These are phyloP conservation scores for Mycena vulgaris DNA, from an alignment of 768 basidiomycete genomes.

Conservation along the genomic window DNA sequence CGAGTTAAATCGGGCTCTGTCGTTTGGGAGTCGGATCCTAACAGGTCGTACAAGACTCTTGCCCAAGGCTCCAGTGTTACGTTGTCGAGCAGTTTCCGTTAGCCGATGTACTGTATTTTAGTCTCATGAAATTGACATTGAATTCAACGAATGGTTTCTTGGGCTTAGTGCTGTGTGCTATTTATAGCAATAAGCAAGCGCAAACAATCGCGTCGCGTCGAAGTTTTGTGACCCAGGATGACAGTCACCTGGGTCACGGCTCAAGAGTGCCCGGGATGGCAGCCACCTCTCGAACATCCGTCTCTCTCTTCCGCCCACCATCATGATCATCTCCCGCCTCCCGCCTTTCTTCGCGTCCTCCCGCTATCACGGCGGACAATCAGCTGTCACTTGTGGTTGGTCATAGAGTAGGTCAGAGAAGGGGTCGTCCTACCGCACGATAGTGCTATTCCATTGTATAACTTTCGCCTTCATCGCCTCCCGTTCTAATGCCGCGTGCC, in stretches of 20 bases:
- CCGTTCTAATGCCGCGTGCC: conserved; percentile 7
- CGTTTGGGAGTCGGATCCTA: conserved; percentile 36
- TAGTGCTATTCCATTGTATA: conserved; percentile 5
- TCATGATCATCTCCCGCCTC: background rate
- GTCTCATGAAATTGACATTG: background rate
- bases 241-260: no score
- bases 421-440: background rate
- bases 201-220: background rate
- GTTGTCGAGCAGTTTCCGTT: conserved; percentile 16
- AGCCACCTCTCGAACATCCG: background rate
- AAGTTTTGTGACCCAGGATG: background rate
- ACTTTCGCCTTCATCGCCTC: background rate
- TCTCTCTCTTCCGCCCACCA: background rate
- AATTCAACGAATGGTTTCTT: no score
- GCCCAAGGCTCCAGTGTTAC: conserved; percentile 13
- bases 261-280: background rate
- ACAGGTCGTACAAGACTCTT: conserved; percentile 28
- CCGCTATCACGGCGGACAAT: no score
- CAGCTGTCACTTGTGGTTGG: no score
- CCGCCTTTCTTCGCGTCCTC: background rate
- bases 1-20: conserved; percentile 26
- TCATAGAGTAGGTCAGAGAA: no score
- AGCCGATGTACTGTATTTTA: background rate
- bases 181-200: background rate
- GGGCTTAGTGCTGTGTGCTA: background rate